Conservation (phyloP, 164 flowering plant genomes). For the Berberis thunbergii region DNA sequence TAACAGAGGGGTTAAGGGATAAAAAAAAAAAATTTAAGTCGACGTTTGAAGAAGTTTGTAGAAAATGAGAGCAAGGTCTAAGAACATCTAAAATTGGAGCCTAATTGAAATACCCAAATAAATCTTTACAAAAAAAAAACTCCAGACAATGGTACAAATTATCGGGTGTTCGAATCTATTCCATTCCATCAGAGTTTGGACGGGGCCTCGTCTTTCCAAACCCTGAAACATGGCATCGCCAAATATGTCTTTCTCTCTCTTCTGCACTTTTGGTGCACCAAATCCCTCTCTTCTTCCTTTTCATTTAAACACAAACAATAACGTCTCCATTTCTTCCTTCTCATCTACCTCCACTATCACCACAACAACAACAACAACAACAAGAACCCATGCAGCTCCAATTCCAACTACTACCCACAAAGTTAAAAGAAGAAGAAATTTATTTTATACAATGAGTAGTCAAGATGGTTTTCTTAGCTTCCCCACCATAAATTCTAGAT, state of each 20-base stretch:
- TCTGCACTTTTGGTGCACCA: background rate
- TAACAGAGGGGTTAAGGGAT: too few relatives aligned
- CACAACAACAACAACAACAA: background rate
- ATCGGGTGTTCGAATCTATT: background rate
- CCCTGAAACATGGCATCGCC: constrained; percentile 9
- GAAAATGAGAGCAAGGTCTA: too few relatives aligned
- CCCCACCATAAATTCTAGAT: background rate
- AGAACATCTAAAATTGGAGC: too few relatives aligned
- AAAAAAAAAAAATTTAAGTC: too few relatives aligned
- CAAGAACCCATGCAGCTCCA: background rate
- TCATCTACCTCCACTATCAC: background rate
- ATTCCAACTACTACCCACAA: too few relatives aligned
- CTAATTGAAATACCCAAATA: too few relatives aligned
- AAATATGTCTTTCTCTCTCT: constrained; percentile 7
- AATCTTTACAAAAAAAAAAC: too few relatives aligned
- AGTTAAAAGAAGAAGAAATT: background rate
- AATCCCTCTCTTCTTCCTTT: background rate
- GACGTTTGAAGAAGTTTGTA: too few relatives aligned
- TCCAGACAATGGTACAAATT: too few relatives aligned
- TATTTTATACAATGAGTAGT: background rate
- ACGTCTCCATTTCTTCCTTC: background rate
- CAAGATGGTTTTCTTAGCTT: background rate
- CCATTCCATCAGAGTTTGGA: background rate
- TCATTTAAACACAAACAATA: background rate
- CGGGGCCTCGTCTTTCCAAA: background rate